Base-by-base conservation (phyloP, 2,329 filamentous ascomycete genomes). In the Endocalyx cinctus region DNA sequence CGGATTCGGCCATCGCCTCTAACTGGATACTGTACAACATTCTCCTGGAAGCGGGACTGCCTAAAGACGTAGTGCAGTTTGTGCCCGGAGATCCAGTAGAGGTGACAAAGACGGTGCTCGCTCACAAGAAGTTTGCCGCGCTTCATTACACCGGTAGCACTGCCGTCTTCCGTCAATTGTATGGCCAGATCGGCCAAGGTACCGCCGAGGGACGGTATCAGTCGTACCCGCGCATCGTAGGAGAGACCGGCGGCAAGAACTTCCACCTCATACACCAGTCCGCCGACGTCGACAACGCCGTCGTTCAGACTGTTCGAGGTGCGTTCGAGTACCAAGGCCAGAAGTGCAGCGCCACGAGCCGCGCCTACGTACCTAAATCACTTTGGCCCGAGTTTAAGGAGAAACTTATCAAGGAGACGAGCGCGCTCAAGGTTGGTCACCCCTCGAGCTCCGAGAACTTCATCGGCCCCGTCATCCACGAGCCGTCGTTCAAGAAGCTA, bases 131-230 rank as follows among this genome's bases (percentile, higher is more conserved):
- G 39, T 92, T 97, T 51, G 83, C 89, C 7, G 84, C 86, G n/a
- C 77, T 97, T 15, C 88, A 96, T 69, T 97, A 89, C 70, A 97
- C 89, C 1, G 90, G 90, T 41, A 92, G 84, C 67, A 96, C 90
- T 1, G 79, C 80, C 31, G 86, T 97, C 18, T 96, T 97, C 79
- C 82, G 87, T 42, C 79, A 80, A 54, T 71, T 97, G 10, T 95
- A 94, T 59, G 87, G 87, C 13, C 77, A 87, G 59, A 95, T 96
- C 51, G 86, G 87, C 10, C 70, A 75, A 43, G 86, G 85, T 25
- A 82, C 94, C 14, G 84, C 85, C 5, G 79, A 88, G 53, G 87
- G 84, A 43, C 83, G 78, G 39, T 97, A 94, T 67, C 71, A 72
- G 43, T 80, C 83, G 50, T 97, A 96, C 63, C 88, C 87, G 28